These are phyloP conservation scores for Senecio squalidus DNA, from an alignment of 140 eudicot genomes.

Conservation along the genomic window DNA sequence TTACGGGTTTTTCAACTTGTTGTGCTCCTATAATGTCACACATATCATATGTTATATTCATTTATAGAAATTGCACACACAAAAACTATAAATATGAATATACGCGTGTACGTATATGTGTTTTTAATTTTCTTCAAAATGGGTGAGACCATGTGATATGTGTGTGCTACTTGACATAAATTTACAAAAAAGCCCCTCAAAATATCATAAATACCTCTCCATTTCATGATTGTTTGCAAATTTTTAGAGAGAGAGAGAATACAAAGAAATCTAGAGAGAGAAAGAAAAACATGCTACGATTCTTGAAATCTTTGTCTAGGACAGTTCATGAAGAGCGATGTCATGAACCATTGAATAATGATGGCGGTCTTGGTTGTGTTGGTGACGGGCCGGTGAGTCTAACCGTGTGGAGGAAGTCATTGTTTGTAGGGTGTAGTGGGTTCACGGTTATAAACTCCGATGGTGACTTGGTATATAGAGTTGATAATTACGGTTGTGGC, in stretches of 20 bases:
- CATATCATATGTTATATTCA: conserved; percentile 10
- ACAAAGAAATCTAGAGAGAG: background rate
- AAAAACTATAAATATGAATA: background rate
- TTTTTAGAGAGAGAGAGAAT: background rate
- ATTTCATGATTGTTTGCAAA: background rate
- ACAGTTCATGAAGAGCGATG: conserved; percentile 40
- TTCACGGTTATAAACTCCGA: conserved; percentile 72
- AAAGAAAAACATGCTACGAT: conserved; percentile 25
- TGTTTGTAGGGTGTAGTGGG: conserved; percentile 64
- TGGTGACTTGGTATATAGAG: conserved; percentile 67
- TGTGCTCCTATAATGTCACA: background rate
- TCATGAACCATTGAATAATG: background rate
- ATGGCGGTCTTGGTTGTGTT: background rate
- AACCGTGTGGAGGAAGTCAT: conserved; percentile 91
- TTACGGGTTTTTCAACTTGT: too few species aligned
- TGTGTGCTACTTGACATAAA: background rate
- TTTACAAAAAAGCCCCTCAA: conserved; percentile 24
- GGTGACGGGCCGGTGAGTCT: conserved; percentile 13
- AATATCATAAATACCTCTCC: conserved; percentile 26
- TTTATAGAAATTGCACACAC: background rate
- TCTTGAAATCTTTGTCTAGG: conserved; percentile 45
- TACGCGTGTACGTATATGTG: conserved; percentile 16
- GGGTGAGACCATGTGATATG: conserved; percentile 23
- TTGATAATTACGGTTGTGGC: conserved; percentile 59
- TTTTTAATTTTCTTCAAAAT: conserved; percentile 19